Conservation (phyloP, 805 yeast species). For the Millerago galiae region DNA sequence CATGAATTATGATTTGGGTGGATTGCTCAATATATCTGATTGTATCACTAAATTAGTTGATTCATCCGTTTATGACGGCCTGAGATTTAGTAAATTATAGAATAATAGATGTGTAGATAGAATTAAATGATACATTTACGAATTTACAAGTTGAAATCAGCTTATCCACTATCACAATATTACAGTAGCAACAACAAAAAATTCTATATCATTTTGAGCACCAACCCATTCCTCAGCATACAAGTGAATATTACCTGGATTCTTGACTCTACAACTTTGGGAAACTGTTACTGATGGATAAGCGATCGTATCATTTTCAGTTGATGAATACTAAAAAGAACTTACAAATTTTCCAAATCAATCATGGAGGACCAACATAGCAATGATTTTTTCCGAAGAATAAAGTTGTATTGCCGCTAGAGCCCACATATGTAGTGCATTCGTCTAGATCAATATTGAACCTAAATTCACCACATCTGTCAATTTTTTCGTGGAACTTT, state of each 20-base stretch:
- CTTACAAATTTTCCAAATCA: not conserved
- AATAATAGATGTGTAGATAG: not conserved
- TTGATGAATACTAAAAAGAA: slow-evolving; percentile 1
- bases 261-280: not conserved
- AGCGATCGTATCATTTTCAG: not conserved
- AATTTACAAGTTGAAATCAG: no score
- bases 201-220: not conserved
- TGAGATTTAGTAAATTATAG: not conserved
- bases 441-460: not conserved
- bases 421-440: not conserved
- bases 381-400: slow-evolving; percentile 4
- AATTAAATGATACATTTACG: no score
- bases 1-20: slow-evolving; percentile 4
- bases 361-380: not conserved
- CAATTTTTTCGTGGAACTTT: no score
- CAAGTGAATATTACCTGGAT: slow-evolving; percentile 4
- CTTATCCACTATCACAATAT: no score
- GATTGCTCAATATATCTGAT: not conserved
- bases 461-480: no score
- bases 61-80: not conserved
- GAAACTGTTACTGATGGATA: not conserved
- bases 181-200: no score
- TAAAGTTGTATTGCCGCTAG: not conserved
- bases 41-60: not conserved
- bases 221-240: slow-evolving; percentile 10